Base-by-base conservation (phyloP, 345 rosid species). In the Camelina hispida region DNA sequence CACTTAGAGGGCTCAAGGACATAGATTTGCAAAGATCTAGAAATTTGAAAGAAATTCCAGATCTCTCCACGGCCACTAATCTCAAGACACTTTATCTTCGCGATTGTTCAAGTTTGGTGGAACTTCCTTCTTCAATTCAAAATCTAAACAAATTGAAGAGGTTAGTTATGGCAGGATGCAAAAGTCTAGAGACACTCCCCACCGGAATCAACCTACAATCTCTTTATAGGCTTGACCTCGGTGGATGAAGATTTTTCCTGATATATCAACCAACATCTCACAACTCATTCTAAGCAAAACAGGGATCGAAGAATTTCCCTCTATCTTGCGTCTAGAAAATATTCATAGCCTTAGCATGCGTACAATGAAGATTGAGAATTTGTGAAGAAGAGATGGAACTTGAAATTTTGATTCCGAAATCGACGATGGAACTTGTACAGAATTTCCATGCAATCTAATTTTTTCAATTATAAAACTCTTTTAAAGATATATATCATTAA, bases 191-290 rank as follows among this genome's bases (percentile, higher is more conserved):
- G 48, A 14, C 14, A 4, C 46, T 71, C 40, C 71, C 77, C 5
- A n/a, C 0, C 0, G 34, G 14, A 0, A 34, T 66, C 42, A 18
- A 53, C 44, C n/a, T 53, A 1, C 0, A 37, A 25, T 73, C 10
- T 25, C 62, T 61, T 14, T 4, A 9, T n/a, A 0, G 1, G 12
- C 56, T 56, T 17, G 9, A 11, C 55, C 68, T 42, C 2, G 30
- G 0, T 1, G 30, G 66, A 0, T 79, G 50, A 55, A 1, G 17
- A 60, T 0, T 22, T 71, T 74, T 58, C 79, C 79, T 11, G 43
- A 58, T 28, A 57, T 79, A 2, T 66, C 72, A 13, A 7, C 48
- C 0, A 68, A 73, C 55, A 60, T 81, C 16, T 1, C 40, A 25
- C 0, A 0, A 5, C 72, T 68, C 38, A 0, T 0, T 8, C 2